Percentiles rank a stretch among this genome's conserved stretches.
Evolutionary conservation across 1,284 basidiomycete genomes (phyloP).

Genomic region (Entoloma clypeatum): DNA sequence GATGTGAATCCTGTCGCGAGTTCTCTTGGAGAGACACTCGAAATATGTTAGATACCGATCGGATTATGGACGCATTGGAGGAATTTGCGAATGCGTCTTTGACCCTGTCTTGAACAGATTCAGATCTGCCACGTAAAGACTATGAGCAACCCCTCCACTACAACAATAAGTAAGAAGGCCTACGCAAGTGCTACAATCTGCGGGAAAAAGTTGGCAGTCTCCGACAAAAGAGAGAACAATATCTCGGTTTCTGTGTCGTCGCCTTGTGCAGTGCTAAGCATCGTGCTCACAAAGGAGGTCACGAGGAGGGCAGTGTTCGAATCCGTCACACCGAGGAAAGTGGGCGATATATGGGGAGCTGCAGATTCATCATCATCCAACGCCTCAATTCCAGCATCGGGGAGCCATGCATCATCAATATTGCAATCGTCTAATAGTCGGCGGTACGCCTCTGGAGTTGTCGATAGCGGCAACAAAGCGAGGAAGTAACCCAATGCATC

Average conservation of each 20-base stretch:
- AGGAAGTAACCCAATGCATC: slow-evolving; percentile 80
- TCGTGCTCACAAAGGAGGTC: slow-evolving; percentile 73
- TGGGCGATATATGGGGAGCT: slow-evolving; percentile 52
- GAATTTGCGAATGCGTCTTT: slow-evolving; percentile 74
- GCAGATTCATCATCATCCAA: slow-evolving; percentile 48
- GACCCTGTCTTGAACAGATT: slow-evolving; percentile 74
- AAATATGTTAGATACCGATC: slow-evolving; percentile 72
- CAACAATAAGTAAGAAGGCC: slow-evolving; percentile 29
- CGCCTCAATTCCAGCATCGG: slow-evolving; percentile 32
- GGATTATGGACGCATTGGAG: slow-evolving; percentile 68
- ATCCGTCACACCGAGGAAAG: slow-evolving; percentile 65
- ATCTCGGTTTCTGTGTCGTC: slow-evolving; percentile 82
- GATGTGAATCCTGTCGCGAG: slow-evolving; percentile 34
- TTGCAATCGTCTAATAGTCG: slow-evolving; percentile 60
- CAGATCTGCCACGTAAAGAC: slow-evolving; percentile 68
- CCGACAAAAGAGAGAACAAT: slow-evolving; percentile 72
- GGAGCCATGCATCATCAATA: slow-evolving; percentile 47
- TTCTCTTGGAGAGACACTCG: slow-evolving; percentile 61
- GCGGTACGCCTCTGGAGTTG: slow-evolving; percentile 52
- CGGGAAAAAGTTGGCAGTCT: slow-evolving; percentile 68
- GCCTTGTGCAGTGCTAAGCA: slow-evolving; percentile 74
- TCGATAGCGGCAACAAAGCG: slow-evolving; percentile 70
- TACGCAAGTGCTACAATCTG: slow-evolving; percentile 75
- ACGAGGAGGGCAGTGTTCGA: slow-evolving; percentile 66
- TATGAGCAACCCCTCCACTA: slow-evolving; percentile 9